A percentile compares a stretch with the other conserved stretches of the same genome.
Evolutionary conservation across 306 rosid genomes (phyloP).

Genomic region (Chamaecrista fasciculata): DNA sequence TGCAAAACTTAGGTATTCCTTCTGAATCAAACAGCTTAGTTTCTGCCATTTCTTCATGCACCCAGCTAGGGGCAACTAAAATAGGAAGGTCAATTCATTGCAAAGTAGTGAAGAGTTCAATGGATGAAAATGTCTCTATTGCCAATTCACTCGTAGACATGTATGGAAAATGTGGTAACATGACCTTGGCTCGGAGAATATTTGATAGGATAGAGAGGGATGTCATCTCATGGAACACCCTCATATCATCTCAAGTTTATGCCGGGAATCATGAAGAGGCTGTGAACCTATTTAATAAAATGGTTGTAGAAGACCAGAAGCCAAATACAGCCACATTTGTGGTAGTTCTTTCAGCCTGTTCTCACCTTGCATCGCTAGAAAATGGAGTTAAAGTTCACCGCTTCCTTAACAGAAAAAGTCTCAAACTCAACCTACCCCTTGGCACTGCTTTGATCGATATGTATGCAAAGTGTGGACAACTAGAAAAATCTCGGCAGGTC

Average conservation of each 20-base stretch:
- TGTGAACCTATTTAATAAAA: slow-evolving; percentile 44
- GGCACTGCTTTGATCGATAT: slow-evolving; percentile 72
- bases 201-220: slow-evolving; percentile 43
- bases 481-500: slow-evolving; percentile 53
- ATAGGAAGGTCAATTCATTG: slow-evolving; percentile 68
- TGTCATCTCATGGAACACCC: slow-evolving; percentile 62
- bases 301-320: slow-evolving; percentile 47
- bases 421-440: slow-evolving; percentile 53
- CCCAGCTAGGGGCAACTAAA: slow-evolving; percentile 38
- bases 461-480: slow-evolving; percentile 81
- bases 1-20: slow-evolving; percentile 44
- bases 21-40: slow-evolving; percentile 46
- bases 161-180: slow-evolving; percentile 69
- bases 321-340: slow-evolving; percentile 59
- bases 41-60: slow-evolving; percentile 61
- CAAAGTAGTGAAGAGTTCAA: slow-evolving; percentile 42
- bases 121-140: slow-evolving; percentile 39
- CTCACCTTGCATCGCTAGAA: slow-evolving; percentile 62
- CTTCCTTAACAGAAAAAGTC: slow-evolving; percentile 43
- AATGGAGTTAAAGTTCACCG: slow-evolving; percentile 53
- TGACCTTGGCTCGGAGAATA: slow-evolving; percentile 46
- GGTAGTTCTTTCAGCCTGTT: slow-evolving; percentile 62
- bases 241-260: slow-evolving; percentile 60
- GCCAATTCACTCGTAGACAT: slow-evolving; percentile 63
- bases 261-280: slow-evolving; percentile 47